These are phyloP conservation scores for Danielia reshetovae DNA, from an alignment of 805 yeast genomes.

Conservation along the genomic window DNA sequence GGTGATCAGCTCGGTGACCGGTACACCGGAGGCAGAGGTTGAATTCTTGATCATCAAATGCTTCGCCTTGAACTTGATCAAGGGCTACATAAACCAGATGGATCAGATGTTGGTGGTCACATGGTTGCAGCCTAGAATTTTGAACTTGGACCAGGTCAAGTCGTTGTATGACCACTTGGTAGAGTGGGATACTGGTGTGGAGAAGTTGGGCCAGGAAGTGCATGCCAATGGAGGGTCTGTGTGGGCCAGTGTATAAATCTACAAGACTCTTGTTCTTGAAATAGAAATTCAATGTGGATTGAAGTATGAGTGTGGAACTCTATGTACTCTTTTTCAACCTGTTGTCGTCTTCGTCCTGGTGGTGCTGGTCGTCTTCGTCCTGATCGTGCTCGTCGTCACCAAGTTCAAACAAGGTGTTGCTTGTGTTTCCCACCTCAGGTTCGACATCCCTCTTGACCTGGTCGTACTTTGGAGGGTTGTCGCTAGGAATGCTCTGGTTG, in stretches of 20 bases:
- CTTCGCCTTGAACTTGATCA: conserved; percentile 73
- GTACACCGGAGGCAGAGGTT: conserved; percentile 67
- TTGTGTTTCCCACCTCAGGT: conserved; percentile 11
- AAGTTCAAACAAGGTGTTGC: conserved; percentile 38
- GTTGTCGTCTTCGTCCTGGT: conserved; percentile 3
- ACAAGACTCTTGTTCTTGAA: too few species aligned
- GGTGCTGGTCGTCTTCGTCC: conserved; percentile 2
- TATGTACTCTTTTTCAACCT: conserved; percentile 1
- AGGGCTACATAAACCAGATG: conserved; percentile 90
- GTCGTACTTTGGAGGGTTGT: conserved; percentile 32
- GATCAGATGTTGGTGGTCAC: conserved; percentile 71
- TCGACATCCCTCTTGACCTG: conserved; percentile 12
- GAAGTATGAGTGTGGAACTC: background rate
- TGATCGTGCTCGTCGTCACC: conserved; percentile 33
- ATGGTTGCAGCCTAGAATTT: conserved; percentile 96
- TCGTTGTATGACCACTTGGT: conserved; percentile 69
- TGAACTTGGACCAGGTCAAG: conserved; percentile 75
- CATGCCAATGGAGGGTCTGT: conserved; percentile 37
- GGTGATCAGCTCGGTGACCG: conserved; percentile 65
- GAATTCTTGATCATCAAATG: conserved; percentile 92
- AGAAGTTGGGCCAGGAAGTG: conserved; percentile 46
- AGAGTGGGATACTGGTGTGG: conserved; percentile 77
- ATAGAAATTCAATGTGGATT: too few species aligned
- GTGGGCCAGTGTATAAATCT: conserved; percentile 31
- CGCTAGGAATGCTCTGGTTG: conserved; percentile 13